These are phyloP conservation scores for Blastomyces gilchristii DNA, from an alignment of 2,329 filamentous ascomycete genomes.

Conservation along the genomic window DNA sequence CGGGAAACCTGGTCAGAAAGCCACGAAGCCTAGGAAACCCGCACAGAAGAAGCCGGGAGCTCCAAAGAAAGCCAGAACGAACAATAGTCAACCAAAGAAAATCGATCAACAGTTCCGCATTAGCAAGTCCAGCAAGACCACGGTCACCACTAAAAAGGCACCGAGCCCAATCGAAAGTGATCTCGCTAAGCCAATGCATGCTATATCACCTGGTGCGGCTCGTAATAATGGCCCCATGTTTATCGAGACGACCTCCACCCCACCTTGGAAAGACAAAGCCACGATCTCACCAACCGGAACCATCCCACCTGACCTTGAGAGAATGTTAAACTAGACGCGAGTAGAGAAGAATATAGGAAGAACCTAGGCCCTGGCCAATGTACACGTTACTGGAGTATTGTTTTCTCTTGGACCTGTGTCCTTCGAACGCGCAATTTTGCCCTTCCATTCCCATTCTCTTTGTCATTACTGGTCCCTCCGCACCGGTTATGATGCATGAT, in stretches of 20 bases:
- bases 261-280: conserved; percentile 12
- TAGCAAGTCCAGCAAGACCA: conserved; percentile 8
- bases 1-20: conserved; percentile 24
- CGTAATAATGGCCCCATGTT: conserved; percentile 31
- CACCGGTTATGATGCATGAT: conserved; percentile 3
- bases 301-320: conserved; percentile 14
- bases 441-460: neutral
- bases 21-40: neutral
- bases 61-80: conserved; percentile 10
- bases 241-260: conserved; percentile 13
- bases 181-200: conserved; percentile 26
- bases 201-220: conserved; percentile 26
- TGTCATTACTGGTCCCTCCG: neutral
- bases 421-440: neutral
- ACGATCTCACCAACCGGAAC: conserved; percentile 16
- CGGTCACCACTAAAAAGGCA: conserved; percentile 15
- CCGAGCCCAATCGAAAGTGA: conserved; percentile 19
- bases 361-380: neutral
- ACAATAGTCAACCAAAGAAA: conserved; percentile 7
- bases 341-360: neutral
- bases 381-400: neutral
- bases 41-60: conserved; percentile 9
- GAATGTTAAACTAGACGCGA: conserved; percentile 5
- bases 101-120: conserved; percentile 11
- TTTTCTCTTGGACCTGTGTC: neutral